Evolutionary conservation across 1,139 yeast species (phyloP).

Genomic region (Pichia sp.): DNA sequence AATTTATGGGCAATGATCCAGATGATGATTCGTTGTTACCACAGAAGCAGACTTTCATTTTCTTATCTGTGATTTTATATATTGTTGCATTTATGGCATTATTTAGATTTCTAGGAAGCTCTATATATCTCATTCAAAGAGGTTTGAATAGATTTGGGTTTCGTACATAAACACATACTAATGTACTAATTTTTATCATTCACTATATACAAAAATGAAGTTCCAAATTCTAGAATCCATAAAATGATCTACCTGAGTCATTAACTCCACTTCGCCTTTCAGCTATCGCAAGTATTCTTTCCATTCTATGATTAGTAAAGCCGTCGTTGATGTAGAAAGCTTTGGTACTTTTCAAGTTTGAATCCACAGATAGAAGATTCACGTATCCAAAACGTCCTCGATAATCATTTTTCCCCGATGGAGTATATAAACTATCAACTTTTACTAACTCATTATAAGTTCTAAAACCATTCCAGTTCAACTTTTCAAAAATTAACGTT

Average conservation of each 20-base stretch:
- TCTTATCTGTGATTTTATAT: constrained; percentile 73
- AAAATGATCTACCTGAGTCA: constrained; percentile 53
- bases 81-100: constrained; percentile 74
- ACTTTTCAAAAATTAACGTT: constrained; percentile 59
- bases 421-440: constrained; percentile 40
- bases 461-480: constrained; percentile 58
- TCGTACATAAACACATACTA: neutral
- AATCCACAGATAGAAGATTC: constrained; percentile 47
- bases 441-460: constrained; percentile 54
- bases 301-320: constrained; percentile 78
- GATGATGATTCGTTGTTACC: constrained; percentile 20
- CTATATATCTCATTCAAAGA: constrained; percentile 33
- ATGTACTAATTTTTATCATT: neutral
- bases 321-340: constrained; percentile 61
- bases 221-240: constrained; percentile 9
- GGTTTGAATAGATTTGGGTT: constrained; percentile 13
- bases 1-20: constrained; percentile 22
- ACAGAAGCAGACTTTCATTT: constrained; percentile 31
- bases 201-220: neutral
- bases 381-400: constrained; percentile 45
- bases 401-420: constrained; percentile 26
- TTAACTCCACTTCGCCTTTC: constrained; percentile 54
- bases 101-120: constrained; percentile 61
- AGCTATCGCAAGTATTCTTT: constrained; percentile 72
- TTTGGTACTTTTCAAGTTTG: constrained; percentile 32